Conservation (phyloP, 345 rosid genomes). For the Conringia planisiliqua region DNA sequence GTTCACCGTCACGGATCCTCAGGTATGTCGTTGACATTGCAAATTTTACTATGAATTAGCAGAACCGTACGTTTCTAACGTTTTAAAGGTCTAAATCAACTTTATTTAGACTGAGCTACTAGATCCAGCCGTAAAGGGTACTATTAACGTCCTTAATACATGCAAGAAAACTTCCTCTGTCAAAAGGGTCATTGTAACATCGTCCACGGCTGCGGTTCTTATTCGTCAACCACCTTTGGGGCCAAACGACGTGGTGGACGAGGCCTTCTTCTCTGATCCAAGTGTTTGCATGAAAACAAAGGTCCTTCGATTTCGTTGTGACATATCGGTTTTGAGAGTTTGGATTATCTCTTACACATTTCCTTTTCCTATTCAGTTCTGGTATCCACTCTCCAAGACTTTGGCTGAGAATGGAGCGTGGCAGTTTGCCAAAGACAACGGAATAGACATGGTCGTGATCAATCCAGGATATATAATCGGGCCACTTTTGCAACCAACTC, state of each 20-base stretch:
- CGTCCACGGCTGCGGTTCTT: conserved; percentile 43
- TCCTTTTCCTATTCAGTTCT: conserved; percentile 19
- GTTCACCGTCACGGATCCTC: conserved; percentile 29
- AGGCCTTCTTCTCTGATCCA: conserved; percentile 49
- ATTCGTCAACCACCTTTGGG: conserved; percentile 30
- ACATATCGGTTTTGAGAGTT: neutral
- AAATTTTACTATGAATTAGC: neutral
- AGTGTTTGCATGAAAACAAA: conserved; percentile 23
- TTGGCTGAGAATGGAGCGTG: conserved; percentile 51
- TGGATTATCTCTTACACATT: neutral
- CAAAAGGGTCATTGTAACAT: conserved; percentile 50
- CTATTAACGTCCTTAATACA: conserved; percentile 45
- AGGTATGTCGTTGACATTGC: conserved; percentile 19
- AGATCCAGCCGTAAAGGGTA: conserved; percentile 49
- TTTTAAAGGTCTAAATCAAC: neutral
- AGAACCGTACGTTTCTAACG: neutral
- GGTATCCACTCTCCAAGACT: conserved; percentile 44
- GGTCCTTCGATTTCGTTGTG: conserved; percentile 18
- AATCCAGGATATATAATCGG: conserved; percentile 45
- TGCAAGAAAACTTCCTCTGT: conserved; percentile 41
- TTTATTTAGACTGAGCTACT: neutral
- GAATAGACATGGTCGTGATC: conserved; percentile 40
- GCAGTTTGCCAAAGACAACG: conserved; percentile 40
- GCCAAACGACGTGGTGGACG: conserved; percentile 40
- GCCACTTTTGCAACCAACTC: conserved; percentile 42